Base-by-base conservation (phyloP, 1,284 basidiomycete species). In the Heterobasidion parviporum region DNA sequence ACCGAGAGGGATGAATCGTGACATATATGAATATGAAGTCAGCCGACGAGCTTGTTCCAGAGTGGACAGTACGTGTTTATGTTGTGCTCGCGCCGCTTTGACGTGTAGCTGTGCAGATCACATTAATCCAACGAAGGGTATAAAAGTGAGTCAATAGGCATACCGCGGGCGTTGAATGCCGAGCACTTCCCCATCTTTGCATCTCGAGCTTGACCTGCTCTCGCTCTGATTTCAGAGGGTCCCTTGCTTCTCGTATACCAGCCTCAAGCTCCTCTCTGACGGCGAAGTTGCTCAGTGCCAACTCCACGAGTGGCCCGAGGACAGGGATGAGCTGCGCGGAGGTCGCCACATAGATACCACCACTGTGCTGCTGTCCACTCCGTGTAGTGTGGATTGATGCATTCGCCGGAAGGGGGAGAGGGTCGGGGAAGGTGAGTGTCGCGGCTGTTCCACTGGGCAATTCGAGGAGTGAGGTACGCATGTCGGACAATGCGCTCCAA, bases 251-350 rank as follows among this genome's bases (percentile, higher is more conserved):
- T 58, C 75, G 72, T 0, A 68, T 56, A 3, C 80, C 82, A 6
- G 70, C 69, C 7, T 87, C 87, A 26, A 89, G 67, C 56, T 82
- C 83, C 33, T 77, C 74, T 12, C 78, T 77, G n/a, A 85, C 68
- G 8, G 65, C 63, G 38, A 73, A 67, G 6, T 82, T 76, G 44
- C 74, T 67, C 8, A 82, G 61, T 0, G 72, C 74, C 7, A 69
- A 68, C 49, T 85, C 74, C 15, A 85, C 74, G n/a, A 91, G 70
- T 1, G 78, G 75, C 2, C 74, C 60, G 38, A 90, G 63, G 16
- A 87, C 74, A 32, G 86, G 86, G 14, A 90, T 70, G 59, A 90
- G 73, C 62, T 90, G 87, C 2, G 75, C 74, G 0, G 86, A 74
- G 50, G 74, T 70, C 6, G 73, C 68, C 52, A 86, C 69, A 38